Evolutionary conservation across 176 grass and related monocot species (phyloP), one percentile per base, ranked within the genome.

Genomic region (Canna indica): DNA sequence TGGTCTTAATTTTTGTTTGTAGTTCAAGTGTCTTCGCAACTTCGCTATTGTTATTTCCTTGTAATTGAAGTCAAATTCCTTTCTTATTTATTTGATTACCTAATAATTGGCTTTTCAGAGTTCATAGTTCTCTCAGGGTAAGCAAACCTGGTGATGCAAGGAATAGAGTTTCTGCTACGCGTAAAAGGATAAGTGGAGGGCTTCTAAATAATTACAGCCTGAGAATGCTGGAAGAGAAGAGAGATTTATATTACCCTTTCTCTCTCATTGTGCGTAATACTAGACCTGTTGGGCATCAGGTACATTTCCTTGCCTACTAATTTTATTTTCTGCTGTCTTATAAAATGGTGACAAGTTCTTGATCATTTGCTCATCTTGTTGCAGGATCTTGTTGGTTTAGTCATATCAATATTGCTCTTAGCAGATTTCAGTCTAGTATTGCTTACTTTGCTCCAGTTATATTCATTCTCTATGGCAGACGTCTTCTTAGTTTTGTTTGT

Each of bases 311-410:
- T 53, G 25, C 33, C 68, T 26, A 64, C 68, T 76, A 33, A 46
- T 0, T 63, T 69, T 67, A 60, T 6, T 70, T n/a, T 52, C 29
- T 50, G 25, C 4, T 67, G 7, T 33, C 32, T 74, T 16, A 54
- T 64, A 50, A 46, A 41, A 45, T 67, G 57, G 36, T 44, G 34
- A 47, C 50, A 54, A 61, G 63, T 84, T 73, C 14, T n/a, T 66
- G 61, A 80, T 45, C 76, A 68, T 59, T 81, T 9, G 10, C 70
- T 77, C 22, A 60, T 34, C 9, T 78, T 88, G 20, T 84, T 88
- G 77, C 86, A 99, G 95, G 95, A 99, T 82, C 86, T 99, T 85
- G 95, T 99, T 81, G 95, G 95, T 75, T 71, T 99, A 75, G 84
- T 90, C 52, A 94, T 99, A 76, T 99, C 95, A 64, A 82, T 99